A percentile compares a stretch with the other conserved stretches of the same genome.
Conservation (phyloP, 2,329 filamentous ascomycete genomes). For the Pseudocercospora vitis region DNA sequence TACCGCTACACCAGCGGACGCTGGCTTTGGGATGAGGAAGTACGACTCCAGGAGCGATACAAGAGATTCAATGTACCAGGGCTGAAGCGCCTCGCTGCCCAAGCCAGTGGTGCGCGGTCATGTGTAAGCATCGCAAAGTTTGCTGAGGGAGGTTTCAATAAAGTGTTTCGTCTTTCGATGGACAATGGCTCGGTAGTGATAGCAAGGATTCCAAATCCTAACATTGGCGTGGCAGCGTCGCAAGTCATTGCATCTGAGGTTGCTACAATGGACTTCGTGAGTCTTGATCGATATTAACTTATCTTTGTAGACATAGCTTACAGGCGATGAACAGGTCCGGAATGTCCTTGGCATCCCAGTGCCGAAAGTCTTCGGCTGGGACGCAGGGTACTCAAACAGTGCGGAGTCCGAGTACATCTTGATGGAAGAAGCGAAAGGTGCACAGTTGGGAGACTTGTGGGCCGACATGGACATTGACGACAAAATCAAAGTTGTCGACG, state of each 20-base stretch:
- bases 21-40: slow-evolving; percentile 15
- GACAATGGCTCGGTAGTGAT: slow-evolving; percentile 27
- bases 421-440: slow-evolving; percentile 39
- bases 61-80: slow-evolving; percentile 16
- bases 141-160: slow-evolving; percentile 35
- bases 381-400: slow-evolving; percentile 23
- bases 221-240: slow-evolving; percentile 1
- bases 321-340: slow-evolving; percentile 8
- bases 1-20: slow-evolving; percentile 17
- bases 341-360: slow-evolving; percentile 31
- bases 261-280: slow-evolving; percentile 22
- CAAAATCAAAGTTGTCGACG: slow-evolving; percentile 37
- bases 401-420: slow-evolving; percentile 34
- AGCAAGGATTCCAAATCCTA: slow-evolving; percentile 36
- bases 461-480: slow-evolving; percentile 29
- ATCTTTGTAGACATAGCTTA: slow-evolving; percentile 2
- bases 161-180: slow-evolving; percentile 33
- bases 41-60: slow-evolving; percentile 12
- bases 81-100: slow-evolving; percentile 14
- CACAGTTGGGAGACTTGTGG: slow-evolving; percentile 35
- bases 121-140: slow-evolving; percentile 26
- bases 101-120: slow-evolving; percentile 6
- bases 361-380: slow-evolving; percentile 31
- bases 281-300: not conserved
- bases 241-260: slow-evolving; percentile 16